phyloP scores from a whole-genome alignment of 2,329 filamentous ascomycete genomes.

The Westerdykella aurantiaca region DNA sequence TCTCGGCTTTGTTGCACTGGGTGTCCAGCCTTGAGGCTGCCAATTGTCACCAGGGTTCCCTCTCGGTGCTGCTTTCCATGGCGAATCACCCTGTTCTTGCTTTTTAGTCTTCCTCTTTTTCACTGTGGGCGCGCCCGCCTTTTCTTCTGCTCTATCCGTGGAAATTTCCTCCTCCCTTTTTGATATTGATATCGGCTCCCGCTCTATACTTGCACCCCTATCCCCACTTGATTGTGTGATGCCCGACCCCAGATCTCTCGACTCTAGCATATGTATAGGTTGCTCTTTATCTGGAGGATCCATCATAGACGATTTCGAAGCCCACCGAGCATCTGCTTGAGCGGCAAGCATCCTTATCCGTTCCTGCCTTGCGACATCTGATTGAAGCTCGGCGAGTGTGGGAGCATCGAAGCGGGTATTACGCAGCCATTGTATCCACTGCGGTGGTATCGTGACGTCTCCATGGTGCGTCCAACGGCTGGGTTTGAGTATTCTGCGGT shows the following conservation, averaged over 20 bases:
- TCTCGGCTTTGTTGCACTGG: conserved; percentile 34
- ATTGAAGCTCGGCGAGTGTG: conserved; percentile 53
- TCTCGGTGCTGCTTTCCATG: conserved; percentile 37
- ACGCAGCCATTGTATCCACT: conserved; percentile 65
- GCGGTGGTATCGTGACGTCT: conserved; percentile 57
- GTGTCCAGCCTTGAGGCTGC: conserved; percentile 45
- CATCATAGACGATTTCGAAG: conserved; percentile 52
- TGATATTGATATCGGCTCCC: conserved; percentile 21
- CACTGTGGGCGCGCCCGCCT: conserved; percentile 9
- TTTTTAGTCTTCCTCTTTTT: conserved; percentile 18
- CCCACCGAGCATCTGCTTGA: conserved; percentile 58
- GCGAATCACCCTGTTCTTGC: conserved; percentile 32
- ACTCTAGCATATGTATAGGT: conserved; percentile 41
- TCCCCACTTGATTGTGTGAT: conserved; percentile 30
- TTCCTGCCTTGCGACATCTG: conserved; percentile 52
- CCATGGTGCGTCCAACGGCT: conserved; percentile 48
- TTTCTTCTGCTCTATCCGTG: not conserved
- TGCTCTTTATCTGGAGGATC: conserved; percentile 51
- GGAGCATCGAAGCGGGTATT: conserved; percentile 54
- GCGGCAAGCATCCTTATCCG: conserved; percentile 55
- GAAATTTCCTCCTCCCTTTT: conserved; percentile 10
- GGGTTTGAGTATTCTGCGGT: conserved; percentile 55
- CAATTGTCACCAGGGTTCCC: conserved; percentile 41
- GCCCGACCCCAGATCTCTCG: conserved; percentile 40
- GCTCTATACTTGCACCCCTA: conserved; percentile 22